Base-by-base conservation (phyloP, 2,329 filamentous ascomycete genomes). In the Pestalotiopsis sp. region DNA sequence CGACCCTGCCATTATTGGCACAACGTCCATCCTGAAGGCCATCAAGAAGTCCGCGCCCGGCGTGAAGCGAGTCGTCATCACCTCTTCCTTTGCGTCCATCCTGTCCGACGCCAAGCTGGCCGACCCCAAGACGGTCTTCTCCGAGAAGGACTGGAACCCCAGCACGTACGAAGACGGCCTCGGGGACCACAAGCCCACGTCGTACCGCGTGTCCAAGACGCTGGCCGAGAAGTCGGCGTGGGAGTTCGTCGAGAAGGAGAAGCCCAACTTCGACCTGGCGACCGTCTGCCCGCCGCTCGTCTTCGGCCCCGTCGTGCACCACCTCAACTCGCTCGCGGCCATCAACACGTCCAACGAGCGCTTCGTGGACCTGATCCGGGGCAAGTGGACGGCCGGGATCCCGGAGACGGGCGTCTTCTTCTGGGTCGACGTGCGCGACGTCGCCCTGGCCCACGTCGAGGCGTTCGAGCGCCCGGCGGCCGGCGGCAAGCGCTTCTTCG, bases 41-140 rank as follows among this genome's bases (percentile, higher is more conserved):
- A 85, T 95, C 71, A 89, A 91, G 75, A 82, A 83, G 70, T 71
- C 87, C 77, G 76, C 86, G 0, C 86, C 86, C 0, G 71, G 72
- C 5, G 92, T 97, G 66, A 93, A 91, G 81, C 87, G 91, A 69
- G 91, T 97, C 14, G 90, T 92, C 68, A 78, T 90, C 61, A 89
- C 86, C 17, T 86, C 84, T 49, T 88, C 86, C 41, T 88, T 88
- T 76, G 86, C 86, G 23, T 81, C 86, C 70, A 83, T 88, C 72
- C 60, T 88, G 17, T 76, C 83, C 70, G 79, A 80, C 52, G 71
- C 75, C 17, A 76, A 77, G 60, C 68, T 83, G 11, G 64, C 66
- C 2, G 80, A 87, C 75, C 77, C 83, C 0, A 70, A 64, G 38
- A 81, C 80, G 45, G 77, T 77, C 36, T 88, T 84, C 72, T 81